A percentile compares a stretch with the other conserved stretches of the same genome.
Evolutionary conservation across 139 green algal species (phyloP).

Genomic region (Spirogloea muscicola): DNA sequence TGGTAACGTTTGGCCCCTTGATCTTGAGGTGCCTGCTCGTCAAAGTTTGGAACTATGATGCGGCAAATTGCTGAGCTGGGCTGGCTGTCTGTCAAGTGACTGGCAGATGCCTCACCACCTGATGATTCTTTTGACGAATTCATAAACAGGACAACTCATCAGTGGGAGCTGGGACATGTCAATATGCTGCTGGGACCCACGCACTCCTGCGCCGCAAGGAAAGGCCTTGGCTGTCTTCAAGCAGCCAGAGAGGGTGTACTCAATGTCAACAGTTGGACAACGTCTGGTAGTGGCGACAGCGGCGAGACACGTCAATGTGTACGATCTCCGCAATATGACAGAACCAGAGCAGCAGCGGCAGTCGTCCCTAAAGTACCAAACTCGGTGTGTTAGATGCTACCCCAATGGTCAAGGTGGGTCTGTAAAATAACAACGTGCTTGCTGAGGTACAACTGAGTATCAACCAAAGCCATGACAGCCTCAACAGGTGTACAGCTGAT

Average conservation of each 20-base stretch:
- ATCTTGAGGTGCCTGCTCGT: too few species aligned
- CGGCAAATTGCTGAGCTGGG: too few species aligned
- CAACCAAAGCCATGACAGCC: too few species aligned
- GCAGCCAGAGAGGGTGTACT: conserved; percentile 58
- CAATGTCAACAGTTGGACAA: conserved; percentile 50
- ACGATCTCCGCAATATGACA: conserved; percentile 60
- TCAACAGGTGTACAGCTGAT: background rate
- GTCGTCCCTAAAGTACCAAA: conserved; percentile 80
- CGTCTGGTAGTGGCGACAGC: conserved; percentile 74
- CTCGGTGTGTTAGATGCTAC: conserved; percentile 70
- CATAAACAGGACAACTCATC: conserved; percentile 60
- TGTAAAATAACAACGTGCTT: too few species aligned
- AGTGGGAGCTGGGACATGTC: conserved; percentile 70
- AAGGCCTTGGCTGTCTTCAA: background rate
- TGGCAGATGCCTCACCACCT: too few species aligned
- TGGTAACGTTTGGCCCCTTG: too few species aligned
- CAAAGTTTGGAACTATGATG: too few species aligned
- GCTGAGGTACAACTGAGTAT: too few species aligned
- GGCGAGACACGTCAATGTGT: conserved; percentile 72
- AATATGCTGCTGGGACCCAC: conserved; percentile 72
- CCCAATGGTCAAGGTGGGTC: too few species aligned
- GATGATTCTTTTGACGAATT: too few species aligned
- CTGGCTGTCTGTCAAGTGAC: too few species aligned
- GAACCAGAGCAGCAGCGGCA: conserved; percentile 67
- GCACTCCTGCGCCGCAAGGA: conserved; percentile 29